Base-by-base conservation (phyloP, 306 rosid species). In the Medicago ruthenica region DNA sequence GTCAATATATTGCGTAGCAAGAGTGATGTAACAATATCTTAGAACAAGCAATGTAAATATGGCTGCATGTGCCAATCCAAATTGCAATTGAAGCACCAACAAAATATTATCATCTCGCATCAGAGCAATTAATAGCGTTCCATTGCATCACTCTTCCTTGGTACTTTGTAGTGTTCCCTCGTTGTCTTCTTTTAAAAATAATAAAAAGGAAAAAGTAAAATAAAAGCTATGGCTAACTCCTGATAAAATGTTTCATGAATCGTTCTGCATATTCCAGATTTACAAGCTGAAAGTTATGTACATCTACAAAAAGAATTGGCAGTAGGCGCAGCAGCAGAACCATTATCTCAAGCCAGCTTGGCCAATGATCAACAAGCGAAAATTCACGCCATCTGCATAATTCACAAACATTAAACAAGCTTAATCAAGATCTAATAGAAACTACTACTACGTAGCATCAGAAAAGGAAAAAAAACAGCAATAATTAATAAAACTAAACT, bases 201-300 rank as follows among this genome's bases (percentile, higher is more conserved):
- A 44, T 24, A 22, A 20, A 34, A 71, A 7, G 3, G 16, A 9
- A 14, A 31, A 76, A n/a, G 59, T 17, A 17, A 41, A 15, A 37
- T 17, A 53, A 24, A 76, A 57, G 9, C 76, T 85, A 75, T 51
- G 47, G 18, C 63, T 76, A 81, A 79, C 64, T 67, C 67, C 83
- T 59, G 53, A 53, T 47, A 73, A 67, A 72, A 79, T 54, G 75
- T 57, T 71, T 59, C 82, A 45, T 37, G 31, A 36, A 60, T 74
- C 70, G 67, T 48, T 86, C 83, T 59, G 59, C 80, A 80, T 69
- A 64, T 70, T 73, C 82, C 75, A 74, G 71, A 85, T 88, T 71
- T 76, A 77, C 88, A 85, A 76, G 67, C 85, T 73, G 64, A 82
- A 80, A 73, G 24, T 78, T 86, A 91, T 91, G 65, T 85, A 88